A percentile compares a stretch with the other conserved stretches of the same genome.
Evolutionary conservation across 495 filamentous ascomycete genomes (phyloP).

Genomic region (Aspergillus avenaceus): DNA sequence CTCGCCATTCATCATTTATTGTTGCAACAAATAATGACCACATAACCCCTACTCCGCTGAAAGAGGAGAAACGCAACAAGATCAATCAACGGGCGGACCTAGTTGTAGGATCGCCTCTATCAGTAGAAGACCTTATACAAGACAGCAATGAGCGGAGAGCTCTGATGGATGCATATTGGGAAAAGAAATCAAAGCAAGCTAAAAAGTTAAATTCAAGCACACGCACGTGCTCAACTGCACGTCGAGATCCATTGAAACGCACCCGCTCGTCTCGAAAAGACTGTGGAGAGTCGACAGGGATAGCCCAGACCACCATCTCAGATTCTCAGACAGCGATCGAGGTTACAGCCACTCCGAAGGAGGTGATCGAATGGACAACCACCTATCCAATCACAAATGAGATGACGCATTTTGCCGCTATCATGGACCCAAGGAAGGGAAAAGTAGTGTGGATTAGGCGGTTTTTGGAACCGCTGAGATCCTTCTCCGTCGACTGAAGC

Average conservation of each 20-base stretch:
- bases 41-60: not conserved
- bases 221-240: not conserved
- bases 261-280: slow-evolving; percentile 8
- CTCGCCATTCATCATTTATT: slow-evolving; percentile 45
- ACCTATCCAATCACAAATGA: slow-evolving; percentile 49
- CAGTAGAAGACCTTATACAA: slow-evolving; percentile 33
- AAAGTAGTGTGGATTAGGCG: slow-evolving; percentile 37
- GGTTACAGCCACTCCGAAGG: slow-evolving; percentile 21
- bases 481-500: too few species aligned
- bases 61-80: slow-evolving; percentile 8
- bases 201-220: slow-evolving; percentile 2
- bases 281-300: too few species aligned
- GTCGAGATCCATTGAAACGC: slow-evolving; percentile 6
- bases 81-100: not conserved
- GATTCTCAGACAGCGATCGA: too few species aligned
- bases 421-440: slow-evolving; percentile 49
- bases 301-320: too few species aligned
- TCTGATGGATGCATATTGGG: slow-evolving; percentile 40
- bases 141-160: slow-evolving; percentile 35
- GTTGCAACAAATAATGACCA: slow-evolving; percentile 55
- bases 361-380: slow-evolving; percentile 40
- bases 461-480: slow-evolving; percentile 26
- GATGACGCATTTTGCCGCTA: slow-evolving; percentile 46
- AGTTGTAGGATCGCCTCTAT: slow-evolving; percentile 13
- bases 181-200: slow-evolving; percentile 19